A percentile compares a stretch with the other conserved stretches of the same genome.
Conservation (phyloP, 2,329 filamentous ascomycete genomes). For the Arthroderma sp. region DNA sequence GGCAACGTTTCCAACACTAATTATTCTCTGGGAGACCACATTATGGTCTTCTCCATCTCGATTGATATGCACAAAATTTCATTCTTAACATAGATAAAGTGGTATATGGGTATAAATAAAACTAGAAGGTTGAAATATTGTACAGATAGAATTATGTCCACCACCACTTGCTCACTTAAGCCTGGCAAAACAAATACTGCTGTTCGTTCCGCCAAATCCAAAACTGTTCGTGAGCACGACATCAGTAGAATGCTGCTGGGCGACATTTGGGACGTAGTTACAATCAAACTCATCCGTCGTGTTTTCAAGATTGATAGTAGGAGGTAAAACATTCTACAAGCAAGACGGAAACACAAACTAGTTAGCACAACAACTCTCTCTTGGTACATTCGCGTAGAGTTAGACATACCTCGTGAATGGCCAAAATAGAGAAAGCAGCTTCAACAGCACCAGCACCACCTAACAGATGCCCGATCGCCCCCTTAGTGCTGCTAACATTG, state of each 20-base stretch:
- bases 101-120: too few relatives aligned
- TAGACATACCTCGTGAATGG: slow-evolving; percentile 55
- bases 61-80: too few relatives aligned
- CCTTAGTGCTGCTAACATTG: slow-evolving; percentile 87
- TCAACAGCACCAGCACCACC: slow-evolving; percentile 87
- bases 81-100: too few relatives aligned
- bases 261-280: slow-evolving; percentile 65
- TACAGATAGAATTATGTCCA: too few relatives aligned
- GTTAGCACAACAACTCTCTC: neutral
- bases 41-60: too few relatives aligned
- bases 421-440: slow-evolving; percentile 69
- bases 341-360: slow-evolving; percentile 9
- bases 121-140: too few relatives aligned
- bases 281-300: slow-evolving; percentile 57
- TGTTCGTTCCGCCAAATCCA: slow-evolving; percentile 94
- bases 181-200: slow-evolving; percentile 59
- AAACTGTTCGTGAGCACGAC: slow-evolving; percentile 90
- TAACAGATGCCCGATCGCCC: slow-evolving; percentile 78
- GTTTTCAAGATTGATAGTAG: slow-evolving; percentile 68
- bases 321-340: slow-evolving; percentile 59
- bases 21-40: too few relatives aligned
- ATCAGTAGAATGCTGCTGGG: slow-evolving; percentile 57
- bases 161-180: slow-evolving; percentile 2
- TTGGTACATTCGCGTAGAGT: neutral
- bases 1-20: too few relatives aligned